These are phyloP conservation scores for Mortierella alpina DNA, from an alignment of 192 early-diverging fungal genomes.

Conservation along the genomic window DNA sequence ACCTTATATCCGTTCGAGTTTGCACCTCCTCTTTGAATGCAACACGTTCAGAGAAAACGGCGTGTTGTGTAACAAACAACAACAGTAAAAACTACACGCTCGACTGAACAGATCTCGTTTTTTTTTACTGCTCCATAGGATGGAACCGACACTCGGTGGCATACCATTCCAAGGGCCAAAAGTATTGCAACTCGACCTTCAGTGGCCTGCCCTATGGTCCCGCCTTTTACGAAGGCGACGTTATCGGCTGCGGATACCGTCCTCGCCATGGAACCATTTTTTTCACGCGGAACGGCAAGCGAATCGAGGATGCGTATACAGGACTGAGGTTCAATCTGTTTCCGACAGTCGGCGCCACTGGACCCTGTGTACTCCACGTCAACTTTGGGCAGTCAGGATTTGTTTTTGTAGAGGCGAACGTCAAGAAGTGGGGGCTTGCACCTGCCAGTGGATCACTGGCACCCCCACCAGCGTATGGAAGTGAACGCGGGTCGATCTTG, in stretches of 20 bases:
- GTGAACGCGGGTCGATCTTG: conserved; percentile 76
- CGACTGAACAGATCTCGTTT: background rate
- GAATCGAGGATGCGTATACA: conserved; percentile 74
- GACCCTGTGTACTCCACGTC: conserved; percentile 67
- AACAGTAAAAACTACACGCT: background rate
- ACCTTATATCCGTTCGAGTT: background rate
- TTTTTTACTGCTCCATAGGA: conserved; percentile 48
- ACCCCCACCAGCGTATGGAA: conserved; percentile 87
- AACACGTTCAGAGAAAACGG: background rate
- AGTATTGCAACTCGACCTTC: conserved; percentile 78
- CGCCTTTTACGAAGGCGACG: conserved; percentile 76
- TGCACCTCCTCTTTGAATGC: too few species aligned
- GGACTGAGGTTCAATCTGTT: conserved; percentile 76
- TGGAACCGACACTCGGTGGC: conserved; percentile 83
- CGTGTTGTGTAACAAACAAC: background rate
- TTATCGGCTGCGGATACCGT: conserved; percentile 80
- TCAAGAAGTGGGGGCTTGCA: conserved; percentile 85
- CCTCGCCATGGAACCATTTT: conserved; percentile 79
- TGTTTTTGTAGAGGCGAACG: conserved; percentile 88
- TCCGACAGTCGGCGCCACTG: conserved; percentile 72
- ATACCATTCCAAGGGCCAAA: conserved; percentile 73
- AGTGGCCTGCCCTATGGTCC: conserved; percentile 71
- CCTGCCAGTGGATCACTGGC: conserved; percentile 73
- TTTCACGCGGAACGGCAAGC: conserved; percentile 82
- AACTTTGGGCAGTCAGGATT: conserved; percentile 85